These are phyloP conservation scores for Talaromyces sp. DNA, from an alignment of 2,329 filamentous ascomycete genomes.

Conservation along the genomic window DNA sequence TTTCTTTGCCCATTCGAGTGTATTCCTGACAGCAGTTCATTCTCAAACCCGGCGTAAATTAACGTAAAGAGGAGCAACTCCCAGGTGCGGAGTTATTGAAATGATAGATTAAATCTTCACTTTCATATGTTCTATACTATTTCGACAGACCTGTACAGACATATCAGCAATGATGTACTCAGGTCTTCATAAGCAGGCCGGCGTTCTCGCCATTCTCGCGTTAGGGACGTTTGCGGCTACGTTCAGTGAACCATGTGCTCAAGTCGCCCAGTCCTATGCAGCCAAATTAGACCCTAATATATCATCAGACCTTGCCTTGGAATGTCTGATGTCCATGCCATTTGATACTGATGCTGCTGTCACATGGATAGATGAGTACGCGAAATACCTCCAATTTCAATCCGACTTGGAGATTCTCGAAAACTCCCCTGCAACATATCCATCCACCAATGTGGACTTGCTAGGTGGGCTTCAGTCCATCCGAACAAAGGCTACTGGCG, in stretches of 20 bases:
- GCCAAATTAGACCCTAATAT: background rate
- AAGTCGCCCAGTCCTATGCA: background rate
- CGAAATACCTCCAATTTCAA: slow-evolving; percentile 48
- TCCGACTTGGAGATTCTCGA: slow-evolving; percentile 49
- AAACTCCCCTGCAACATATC: slow-evolving; percentile 51
- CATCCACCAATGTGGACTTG: slow-evolving; percentile 50
- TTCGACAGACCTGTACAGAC: background rate
- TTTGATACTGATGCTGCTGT: slow-evolving; percentile 26
- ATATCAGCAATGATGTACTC: slow-evolving; percentile 1
- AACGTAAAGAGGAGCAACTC: background rate
- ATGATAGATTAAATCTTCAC: background rate
- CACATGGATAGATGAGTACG: slow-evolving; percentile 25
- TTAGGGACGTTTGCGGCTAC: background rate
- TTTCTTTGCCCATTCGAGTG: background rate
- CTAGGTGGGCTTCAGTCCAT: slow-evolving; percentile 47
- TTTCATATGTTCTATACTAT: background rate
- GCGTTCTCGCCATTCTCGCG: background rate
- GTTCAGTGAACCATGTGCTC: background rate
- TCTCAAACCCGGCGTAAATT: background rate
- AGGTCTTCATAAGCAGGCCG: background rate
- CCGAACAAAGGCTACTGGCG: slow-evolving; percentile 39
- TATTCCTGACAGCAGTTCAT: background rate
- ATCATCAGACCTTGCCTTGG: slow-evolving; percentile 5
- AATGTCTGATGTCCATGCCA: slow-evolving; percentile 30
- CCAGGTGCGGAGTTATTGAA: background rate